Percentiles rank a stretch among this genome's conserved stretches.
Conservation (phyloP, 768 basidiomycete genomes). For the Nevesoporus exiguus region DNA sequence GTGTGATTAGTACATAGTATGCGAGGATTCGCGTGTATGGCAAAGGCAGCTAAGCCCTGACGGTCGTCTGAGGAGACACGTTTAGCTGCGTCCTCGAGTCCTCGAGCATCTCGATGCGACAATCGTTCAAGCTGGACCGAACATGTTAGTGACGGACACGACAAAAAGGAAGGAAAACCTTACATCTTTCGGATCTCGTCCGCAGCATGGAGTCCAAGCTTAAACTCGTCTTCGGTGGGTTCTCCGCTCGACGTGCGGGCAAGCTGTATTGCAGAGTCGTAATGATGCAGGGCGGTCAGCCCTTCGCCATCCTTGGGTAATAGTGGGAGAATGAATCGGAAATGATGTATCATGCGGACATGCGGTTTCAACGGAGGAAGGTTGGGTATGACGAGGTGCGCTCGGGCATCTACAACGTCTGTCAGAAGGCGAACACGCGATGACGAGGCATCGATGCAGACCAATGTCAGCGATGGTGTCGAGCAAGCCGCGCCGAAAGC, state of each 20-base stretch:
- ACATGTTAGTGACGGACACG: not conserved
- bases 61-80: constrained; percentile 12
- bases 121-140: constrained; percentile 53
- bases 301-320: constrained; percentile 57
- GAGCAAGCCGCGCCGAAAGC: constrained; percentile 66
- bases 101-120: constrained; percentile 60
- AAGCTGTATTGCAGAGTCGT: constrained; percentile 73
- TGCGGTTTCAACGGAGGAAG: constrained; percentile 69
- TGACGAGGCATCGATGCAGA: constrained; percentile 30
- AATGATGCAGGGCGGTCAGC: constrained; percentile 68
- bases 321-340: constrained; percentile 70
- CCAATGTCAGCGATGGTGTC: constrained; percentile 70
- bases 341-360: constrained; percentile 74
- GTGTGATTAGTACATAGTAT: not conserved
- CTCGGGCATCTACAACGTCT: constrained; percentile 51
- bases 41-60: constrained; percentile 8
- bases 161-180: not conserved
- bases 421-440: constrained; percentile 5
- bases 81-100: constrained; percentile 48
- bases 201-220: constrained; percentile 58
- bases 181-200: constrained; percentile 61
- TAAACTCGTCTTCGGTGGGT: constrained; percentile 65
- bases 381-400: constrained; percentile 69
- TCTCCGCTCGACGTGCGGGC: constrained; percentile 59
- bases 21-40: not conserved